These are phyloP conservation scores for Blastobotrys capitulatus DNA, from an alignment of 1,139 yeast species.

Conservation along the genomic window DNA sequence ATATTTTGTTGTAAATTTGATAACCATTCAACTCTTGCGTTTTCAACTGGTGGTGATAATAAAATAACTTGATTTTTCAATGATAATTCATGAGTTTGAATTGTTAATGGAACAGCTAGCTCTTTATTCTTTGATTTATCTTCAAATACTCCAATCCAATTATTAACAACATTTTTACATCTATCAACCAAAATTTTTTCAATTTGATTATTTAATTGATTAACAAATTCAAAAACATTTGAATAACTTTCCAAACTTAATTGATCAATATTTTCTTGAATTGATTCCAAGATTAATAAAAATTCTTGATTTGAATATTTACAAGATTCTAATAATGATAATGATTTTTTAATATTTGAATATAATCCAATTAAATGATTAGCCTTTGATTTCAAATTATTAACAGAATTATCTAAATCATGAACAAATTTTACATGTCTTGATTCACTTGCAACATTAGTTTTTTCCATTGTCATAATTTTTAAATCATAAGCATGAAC, in stretches of 20 bases:
- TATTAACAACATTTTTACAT: conserved; percentile 23
- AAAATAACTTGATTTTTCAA: conserved; percentile 42
- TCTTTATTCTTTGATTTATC: conserved; percentile 11
- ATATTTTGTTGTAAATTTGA: conserved; percentile 30
- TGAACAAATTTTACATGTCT: conserved; percentile 39
- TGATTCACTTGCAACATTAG: conserved; percentile 37
- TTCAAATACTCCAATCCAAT: conserved; percentile 28
- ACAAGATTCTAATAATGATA: conserved; percentile 33
- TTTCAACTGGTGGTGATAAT: conserved; percentile 41
- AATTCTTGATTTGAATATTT: conserved; percentile 27
- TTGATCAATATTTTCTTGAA: conserved; percentile 43
- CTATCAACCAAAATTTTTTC: conserved; percentile 36
- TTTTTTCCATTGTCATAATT: conserved; percentile 14
- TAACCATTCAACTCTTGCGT: conserved; percentile 32
- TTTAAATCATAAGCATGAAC: conserved; percentile 45
- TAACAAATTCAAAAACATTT: conserved; percentile 38
- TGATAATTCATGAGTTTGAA: conserved; percentile 37
- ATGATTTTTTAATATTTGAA: conserved; percentile 20
- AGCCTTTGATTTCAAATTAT: conserved; percentile 36
- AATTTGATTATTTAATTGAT: conserved; percentile 40
- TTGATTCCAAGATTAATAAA: conserved; percentile 23
- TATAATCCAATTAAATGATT: conserved; percentile 26
- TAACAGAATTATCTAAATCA: conserved; percentile 39
- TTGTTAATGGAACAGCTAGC: conserved; percentile 15
- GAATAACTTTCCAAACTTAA: conserved; percentile 41